Evolutionary conservation across 2,329 filamentous ascomycete genomes (phyloP).

Genomic region (Trichoderma citrinoviride): DNA sequence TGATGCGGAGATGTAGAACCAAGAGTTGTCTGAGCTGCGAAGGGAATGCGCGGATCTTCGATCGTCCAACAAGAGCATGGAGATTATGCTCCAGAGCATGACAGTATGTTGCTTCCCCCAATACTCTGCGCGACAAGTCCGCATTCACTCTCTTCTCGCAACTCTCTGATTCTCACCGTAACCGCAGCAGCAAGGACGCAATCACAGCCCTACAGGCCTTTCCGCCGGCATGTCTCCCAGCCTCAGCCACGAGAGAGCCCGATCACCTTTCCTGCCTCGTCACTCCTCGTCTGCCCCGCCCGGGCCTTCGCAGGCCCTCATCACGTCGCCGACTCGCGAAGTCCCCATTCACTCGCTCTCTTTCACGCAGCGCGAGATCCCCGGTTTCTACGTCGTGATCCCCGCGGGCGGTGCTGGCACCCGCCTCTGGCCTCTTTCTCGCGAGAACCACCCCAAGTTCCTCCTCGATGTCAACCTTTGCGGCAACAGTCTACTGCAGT

Average conservation of each 20-base stretch:
- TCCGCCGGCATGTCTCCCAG: conserved; percentile 7
- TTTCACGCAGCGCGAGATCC: conserved; percentile 27
- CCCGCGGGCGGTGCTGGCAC: conserved; percentile 31
- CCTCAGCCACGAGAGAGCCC: conserved; percentile 8
- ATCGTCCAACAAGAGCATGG: conserved; percentile 27
- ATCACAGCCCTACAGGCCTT: conserved; percentile 10
- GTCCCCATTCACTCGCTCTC: conserved; percentile 15
- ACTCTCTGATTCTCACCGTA: background rate
- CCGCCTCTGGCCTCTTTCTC: conserved; percentile 31
- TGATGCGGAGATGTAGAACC: conserved; percentile 22
- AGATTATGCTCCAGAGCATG: conserved; percentile 27
- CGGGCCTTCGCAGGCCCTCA: conserved; percentile 19
- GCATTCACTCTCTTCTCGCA: background rate
- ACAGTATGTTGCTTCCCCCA: background rate
- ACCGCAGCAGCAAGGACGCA: conserved; percentile 14
- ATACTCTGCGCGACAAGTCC: background rate
- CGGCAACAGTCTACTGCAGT: conserved; percentile 30
- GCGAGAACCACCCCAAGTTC: conserved; percentile 32
- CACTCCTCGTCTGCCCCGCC: conserved; percentile 10
- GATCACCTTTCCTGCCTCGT: conserved; percentile 19
- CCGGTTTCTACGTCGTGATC: conserved; percentile 31
- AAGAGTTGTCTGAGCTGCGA: conserved; percentile 28
- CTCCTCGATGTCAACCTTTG: conserved; percentile 30
- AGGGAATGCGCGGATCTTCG: conserved; percentile 28
- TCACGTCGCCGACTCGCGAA: conserved; percentile 8